A percentile compares a stretch with the other conserved stretches of the same genome.
Conservation (phyloP, 805 yeast genomes). For the Ogataea pini region DNA sequence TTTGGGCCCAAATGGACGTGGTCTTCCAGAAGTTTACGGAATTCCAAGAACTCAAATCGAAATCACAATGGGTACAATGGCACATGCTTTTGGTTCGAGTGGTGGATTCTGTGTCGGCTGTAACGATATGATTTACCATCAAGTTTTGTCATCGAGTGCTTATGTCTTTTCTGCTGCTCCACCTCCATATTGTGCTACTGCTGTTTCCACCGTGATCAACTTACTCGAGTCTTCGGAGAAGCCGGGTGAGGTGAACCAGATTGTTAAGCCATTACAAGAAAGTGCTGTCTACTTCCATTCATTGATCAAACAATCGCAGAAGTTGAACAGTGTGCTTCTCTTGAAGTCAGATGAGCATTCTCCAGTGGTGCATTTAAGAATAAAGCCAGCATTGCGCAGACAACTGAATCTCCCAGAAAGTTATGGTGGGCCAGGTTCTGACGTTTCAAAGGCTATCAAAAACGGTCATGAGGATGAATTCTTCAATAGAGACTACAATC, state of each 20-base stretch:
- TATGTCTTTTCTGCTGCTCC: constrained; percentile 93
- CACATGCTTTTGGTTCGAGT: constrained; percentile 75
- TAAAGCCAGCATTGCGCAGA: constrained; percentile 49
- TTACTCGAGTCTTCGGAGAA: constrained; percentile 43
- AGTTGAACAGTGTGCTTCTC: constrained; percentile 41
- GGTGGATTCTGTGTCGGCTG: constrained; percentile 96
- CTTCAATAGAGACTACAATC: constrained; percentile 46
- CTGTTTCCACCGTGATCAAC: constrained; percentile 50
- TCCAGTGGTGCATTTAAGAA: constrained; percentile 68
- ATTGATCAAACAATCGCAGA: constrained; percentile 41
- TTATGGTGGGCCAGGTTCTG: constrained; percentile 49
- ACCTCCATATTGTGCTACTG: constrained; percentile 85
- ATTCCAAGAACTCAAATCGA: constrained; percentile 74
- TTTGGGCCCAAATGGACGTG: constrained; percentile 82
- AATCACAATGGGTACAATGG: constrained; percentile 85
- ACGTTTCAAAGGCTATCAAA: constrained; percentile 44
- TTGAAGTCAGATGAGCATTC: constrained; percentile 60
- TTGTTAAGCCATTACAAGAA: constrained; percentile 40
- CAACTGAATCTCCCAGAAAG: constrained; percentile 46
- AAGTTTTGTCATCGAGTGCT: constrained; percentile 84
- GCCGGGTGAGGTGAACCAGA: constrained; percentile 38
- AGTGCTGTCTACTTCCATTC: constrained; percentile 43
- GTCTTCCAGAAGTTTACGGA: constrained; percentile 72
- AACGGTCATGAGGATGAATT: constrained; percentile 42
- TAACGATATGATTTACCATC: constrained; percentile 82